phyloP scores from a whole-genome alignment of 306 rosid genomes.

The Malus asiatica region DNA sequence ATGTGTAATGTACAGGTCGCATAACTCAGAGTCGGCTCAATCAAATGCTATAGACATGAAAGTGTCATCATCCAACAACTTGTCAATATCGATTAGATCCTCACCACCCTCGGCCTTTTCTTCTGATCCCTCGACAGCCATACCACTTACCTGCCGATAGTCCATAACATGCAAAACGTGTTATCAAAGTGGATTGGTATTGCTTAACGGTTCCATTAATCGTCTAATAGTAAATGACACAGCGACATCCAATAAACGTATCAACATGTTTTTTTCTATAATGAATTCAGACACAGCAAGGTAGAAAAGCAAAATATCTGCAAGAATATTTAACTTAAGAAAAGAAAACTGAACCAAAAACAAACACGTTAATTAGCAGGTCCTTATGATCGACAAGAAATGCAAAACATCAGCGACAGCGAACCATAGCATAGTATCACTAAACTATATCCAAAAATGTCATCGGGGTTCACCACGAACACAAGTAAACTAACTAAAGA shows the following conservation, averaged over 20 bases:
- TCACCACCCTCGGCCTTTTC: slow-evolving; percentile 52
- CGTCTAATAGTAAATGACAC: neutral
- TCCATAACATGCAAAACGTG: neutral
- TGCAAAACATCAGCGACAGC: neutral
- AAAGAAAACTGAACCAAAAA: neutral
- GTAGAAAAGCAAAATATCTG: neutral
- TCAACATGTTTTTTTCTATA: neutral
- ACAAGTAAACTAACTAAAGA: neutral
- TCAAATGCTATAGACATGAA: slow-evolving; percentile 67
- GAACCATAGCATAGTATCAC: neutral
- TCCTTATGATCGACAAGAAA: neutral
- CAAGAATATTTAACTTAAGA: neutral
- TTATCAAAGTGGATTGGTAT: neutral
- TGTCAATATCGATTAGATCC: slow-evolving; percentile 62
- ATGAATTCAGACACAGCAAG: neutral
- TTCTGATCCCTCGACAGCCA: slow-evolving; percentile 41
- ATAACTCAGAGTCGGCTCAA: slow-evolving; percentile 26
- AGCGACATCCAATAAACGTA: neutral
- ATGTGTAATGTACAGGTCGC: slow-evolving; percentile 27
- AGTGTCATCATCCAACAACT: slow-evolving; percentile 63
- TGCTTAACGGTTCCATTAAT: neutral
- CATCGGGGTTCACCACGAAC: neutral
- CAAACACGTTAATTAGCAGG: neutral
- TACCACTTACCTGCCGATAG: slow-evolving; percentile 31
- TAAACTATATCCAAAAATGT: neutral